These are phyloP conservation scores for Croton laevigatus DNA, from an alignment of 441 rosid species.

Conservation along the genomic window DNA sequence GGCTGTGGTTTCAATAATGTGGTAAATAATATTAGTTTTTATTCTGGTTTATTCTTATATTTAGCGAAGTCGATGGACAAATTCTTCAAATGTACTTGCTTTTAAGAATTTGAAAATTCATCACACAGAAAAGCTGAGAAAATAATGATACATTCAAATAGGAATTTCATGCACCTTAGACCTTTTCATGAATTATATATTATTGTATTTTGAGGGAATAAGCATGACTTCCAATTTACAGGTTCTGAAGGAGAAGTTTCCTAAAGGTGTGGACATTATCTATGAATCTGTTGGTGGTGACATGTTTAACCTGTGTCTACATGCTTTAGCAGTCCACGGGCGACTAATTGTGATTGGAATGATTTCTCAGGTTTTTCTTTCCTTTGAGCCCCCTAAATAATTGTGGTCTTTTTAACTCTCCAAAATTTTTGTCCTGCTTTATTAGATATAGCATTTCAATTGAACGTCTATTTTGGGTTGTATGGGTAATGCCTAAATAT, in stretches of 20 bases:
- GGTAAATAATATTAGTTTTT: no score
- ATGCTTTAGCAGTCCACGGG: slow-evolving; percentile 83
- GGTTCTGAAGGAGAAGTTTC: slow-evolving; percentile 82
- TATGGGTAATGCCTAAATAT: no score
- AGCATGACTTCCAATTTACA: slow-evolving; percentile 28
- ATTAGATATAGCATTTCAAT: background rate
- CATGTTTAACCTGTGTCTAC: slow-evolving; percentile 84
- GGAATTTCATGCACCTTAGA: background rate
- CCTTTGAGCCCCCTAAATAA: background rate
- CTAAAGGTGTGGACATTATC: slow-evolving; percentile 77
- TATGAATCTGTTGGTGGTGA: slow-evolving; percentile 97
- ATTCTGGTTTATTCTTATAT: no score
- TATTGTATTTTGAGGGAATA: background rate
- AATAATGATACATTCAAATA: background rate
- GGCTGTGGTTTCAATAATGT: background rate
- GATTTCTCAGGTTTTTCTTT: slow-evolving; percentile 82
- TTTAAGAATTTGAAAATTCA: background rate
- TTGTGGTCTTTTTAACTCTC: background rate
- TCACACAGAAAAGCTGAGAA: background rate
- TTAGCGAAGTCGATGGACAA: no score
- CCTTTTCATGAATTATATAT: no score
- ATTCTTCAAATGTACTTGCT: background rate
- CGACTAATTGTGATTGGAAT: slow-evolving; percentile 89
- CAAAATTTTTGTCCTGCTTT: background rate
- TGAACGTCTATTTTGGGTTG: background rate